Evolutionary conservation across 306 rosid species (phyloP).

Genomic region (Heteromeles arbutifolia): DNA sequence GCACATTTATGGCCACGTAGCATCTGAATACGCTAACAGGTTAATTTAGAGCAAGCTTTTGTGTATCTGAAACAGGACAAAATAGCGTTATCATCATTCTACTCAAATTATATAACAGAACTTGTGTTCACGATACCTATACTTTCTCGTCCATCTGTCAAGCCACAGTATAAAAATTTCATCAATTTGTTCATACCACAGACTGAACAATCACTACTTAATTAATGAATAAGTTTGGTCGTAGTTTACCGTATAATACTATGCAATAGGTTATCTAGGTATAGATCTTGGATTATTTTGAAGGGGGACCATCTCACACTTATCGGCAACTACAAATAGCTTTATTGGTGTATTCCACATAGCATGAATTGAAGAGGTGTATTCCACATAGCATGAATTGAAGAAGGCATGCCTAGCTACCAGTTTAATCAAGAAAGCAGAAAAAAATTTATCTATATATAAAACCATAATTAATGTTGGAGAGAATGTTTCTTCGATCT

Average conservation of each 20-base stretch:
- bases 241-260: not conserved
- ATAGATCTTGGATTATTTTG: not conserved
- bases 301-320: constrained; percentile 1
- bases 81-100: no score
- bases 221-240: constrained; percentile 11
- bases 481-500: not conserved
- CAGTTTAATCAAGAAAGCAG: not conserved
- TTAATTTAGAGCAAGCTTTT: not conserved
- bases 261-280: not conserved
- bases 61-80: not conserved
- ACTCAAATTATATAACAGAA: not conserved
- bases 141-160: not conserved
- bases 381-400: constrained; percentile 23
- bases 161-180: constrained; percentile 4
- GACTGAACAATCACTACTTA: constrained; percentile 26
- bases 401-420: constrained; percentile 13
- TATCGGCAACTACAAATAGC: constrained; percentile 20
- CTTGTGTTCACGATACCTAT: not conserved
- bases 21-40: not conserved
- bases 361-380: constrained; percentile 22
- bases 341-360: constrained; percentile 28
- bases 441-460: not conserved
- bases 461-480: constrained; percentile 4
- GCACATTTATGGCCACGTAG: constrained; percentile 28
- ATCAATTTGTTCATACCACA: constrained; percentile 10